A percentile compares a stretch with the other conserved stretches of the same genome.
phyloP scores from a whole-genome alignment of 2,329 filamentous ascomycete species.

The Chrysoporthe austroafricana region DNA sequence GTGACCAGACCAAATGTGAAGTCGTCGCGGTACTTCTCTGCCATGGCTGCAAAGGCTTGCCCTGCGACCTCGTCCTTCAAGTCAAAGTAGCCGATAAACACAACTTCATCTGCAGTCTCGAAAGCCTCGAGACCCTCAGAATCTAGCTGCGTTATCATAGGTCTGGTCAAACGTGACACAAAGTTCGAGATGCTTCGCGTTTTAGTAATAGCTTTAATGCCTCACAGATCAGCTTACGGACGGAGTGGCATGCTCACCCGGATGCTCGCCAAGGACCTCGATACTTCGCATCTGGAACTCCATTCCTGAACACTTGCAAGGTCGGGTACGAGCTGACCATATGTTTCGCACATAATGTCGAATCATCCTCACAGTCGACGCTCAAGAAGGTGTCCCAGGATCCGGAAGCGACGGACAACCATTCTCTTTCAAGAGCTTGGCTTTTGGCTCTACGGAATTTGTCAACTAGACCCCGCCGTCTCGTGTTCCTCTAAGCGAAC shows the following conservation, averaged over 20 bases:
- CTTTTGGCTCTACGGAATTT: conserved; percentile 20
- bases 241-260: conserved; percentile 29
- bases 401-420: conserved; percentile 26
- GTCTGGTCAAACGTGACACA: conserved; percentile 34
- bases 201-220: not conserved
- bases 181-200: conserved; percentile 33
- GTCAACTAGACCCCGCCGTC: conserved; percentile 2
- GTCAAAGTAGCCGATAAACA: conserved; percentile 38
- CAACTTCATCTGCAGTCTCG: conserved; percentile 38
- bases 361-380: conserved; percentile 32
- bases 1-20: conserved; percentile 40
- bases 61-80: conserved; percentile 30
- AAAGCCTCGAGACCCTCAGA: conserved; percentile 33
- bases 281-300: conserved; percentile 28
- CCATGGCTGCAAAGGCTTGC: conserved; percentile 34
- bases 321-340: conserved; percentile 28
- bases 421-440: conserved; percentile 32
- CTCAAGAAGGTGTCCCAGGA: conserved; percentile 30
- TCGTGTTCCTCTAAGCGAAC: conserved; percentile 6
- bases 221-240: not conserved
- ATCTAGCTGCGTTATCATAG: conserved; percentile 33
- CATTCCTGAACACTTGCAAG: conserved; percentile 31
- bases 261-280: conserved; percentile 30
- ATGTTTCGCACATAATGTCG: conserved; percentile 28
- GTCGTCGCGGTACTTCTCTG: conserved; percentile 37